Conservation (phyloP, 192 early-diverging fungal genomes). For the Entomortierella parvispora region DNA sequence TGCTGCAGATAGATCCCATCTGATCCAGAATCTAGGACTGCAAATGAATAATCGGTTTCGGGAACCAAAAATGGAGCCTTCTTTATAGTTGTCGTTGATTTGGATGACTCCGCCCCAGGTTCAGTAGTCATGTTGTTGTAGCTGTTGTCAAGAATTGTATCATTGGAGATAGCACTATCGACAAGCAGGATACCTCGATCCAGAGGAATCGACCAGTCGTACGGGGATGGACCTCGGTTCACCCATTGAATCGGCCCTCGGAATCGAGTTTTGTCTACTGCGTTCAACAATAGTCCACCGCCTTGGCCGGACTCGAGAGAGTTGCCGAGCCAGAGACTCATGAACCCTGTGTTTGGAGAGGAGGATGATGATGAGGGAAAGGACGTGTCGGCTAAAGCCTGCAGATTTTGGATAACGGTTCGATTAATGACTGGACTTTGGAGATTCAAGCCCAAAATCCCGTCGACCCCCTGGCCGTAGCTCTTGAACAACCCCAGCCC, state of each 20-base stretch:
- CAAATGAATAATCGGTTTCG: slow-evolving; percentile 23
- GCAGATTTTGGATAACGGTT: slow-evolving; percentile 32
- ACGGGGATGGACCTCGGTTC: slow-evolving; percentile 26
- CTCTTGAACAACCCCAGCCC: slow-evolving; percentile 24
- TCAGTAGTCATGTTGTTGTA: too few relatives aligned
- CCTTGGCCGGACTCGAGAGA: slow-evolving; percentile 14
- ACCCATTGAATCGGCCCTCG: slow-evolving; percentile 22
- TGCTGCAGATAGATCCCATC: slow-evolving; percentile 38
- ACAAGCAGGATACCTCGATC: slow-evolving; percentile 14
- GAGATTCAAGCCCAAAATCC: slow-evolving; percentile 38
- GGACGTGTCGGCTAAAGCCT: not conserved
- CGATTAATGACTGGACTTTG: not conserved
- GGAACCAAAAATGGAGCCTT: not conserved
- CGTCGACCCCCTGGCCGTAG: slow-evolving; percentile 29
- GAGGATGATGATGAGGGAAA: not conserved
- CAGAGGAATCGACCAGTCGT: slow-evolving; percentile 32
- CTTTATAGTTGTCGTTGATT: not conserved
- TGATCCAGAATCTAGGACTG: slow-evolving; percentile 45
- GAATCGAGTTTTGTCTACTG: slow-evolving; percentile 16
- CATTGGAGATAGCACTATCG: not conserved
- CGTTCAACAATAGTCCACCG: slow-evolving; percentile 35
- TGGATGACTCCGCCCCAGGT: too few relatives aligned
- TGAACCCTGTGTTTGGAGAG: slow-evolving; percentile 9
- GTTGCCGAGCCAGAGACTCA: slow-evolving; percentile 33
- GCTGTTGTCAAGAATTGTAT: too few relatives aligned